Base-by-base conservation (phyloP, 2,329 filamentous ascomycete genomes). In the Alternaria incomplexa region DNA sequence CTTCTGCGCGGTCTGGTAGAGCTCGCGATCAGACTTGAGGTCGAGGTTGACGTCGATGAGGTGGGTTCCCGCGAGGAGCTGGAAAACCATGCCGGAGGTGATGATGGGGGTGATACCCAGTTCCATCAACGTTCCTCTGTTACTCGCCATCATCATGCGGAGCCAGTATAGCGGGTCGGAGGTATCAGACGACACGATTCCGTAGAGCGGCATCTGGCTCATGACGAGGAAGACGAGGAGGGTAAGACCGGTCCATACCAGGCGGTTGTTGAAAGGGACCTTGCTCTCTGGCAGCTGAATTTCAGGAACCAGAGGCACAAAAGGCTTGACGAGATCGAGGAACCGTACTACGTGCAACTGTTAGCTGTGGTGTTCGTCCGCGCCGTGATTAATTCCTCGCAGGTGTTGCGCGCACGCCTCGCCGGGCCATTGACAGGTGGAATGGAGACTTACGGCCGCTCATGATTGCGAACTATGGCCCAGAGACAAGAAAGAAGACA, bases 21-120 rank as follows among this genome's bases (percentile, higher is more conserved):
- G 90, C 87, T 99, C 96, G 84, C 96, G 96, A 84, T 99, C 96
- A 83, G 95, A 96, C 89, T 99, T 99, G 83, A 98, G 91, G 88
- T 99, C 96, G 77, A 99, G 92, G 89, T 99, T 98, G 87, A 99
- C 95, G 82, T 99, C 96, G 84, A 99, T 98, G 86, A 98, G 91
- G 88, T 99, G 96, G 82, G 96, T 99, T 80, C 96, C 96, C 79
- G 96, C 96, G 72, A 99, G 92, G 79, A 99, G 94, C 90, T 99
- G 96, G 90, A 99, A 99, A 79, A 99, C 93, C 96, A 99, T 99
- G 84, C 96, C 96, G 40, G 96, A 98, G 64, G 96, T 97, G 85
- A 99, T 98, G 83, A 99, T 99, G 76, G 96, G 96, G 23, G 96
- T 97, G 76, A 98, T 85, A 86, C 94, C 93, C 85, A 97, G 81